These are phyloP conservation scores for Rhododendron griersonianum DNA, from an alignment of 148 eudicot genomes.

Conservation along the genomic window DNA sequence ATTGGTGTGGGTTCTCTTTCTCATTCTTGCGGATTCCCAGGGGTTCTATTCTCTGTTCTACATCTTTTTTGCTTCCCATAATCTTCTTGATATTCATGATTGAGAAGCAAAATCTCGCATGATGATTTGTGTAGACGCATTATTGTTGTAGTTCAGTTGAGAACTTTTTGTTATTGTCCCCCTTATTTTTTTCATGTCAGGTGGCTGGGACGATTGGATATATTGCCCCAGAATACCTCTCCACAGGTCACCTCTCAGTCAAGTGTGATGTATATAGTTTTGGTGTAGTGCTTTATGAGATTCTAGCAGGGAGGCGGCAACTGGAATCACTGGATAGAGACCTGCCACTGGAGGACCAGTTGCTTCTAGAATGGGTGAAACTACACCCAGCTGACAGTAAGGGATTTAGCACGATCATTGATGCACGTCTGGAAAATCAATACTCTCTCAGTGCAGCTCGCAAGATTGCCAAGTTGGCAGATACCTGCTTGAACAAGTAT, in stretches of 20 bases:
- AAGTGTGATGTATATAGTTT: conserved; percentile 61
- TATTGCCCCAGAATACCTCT: conserved; percentile 55
- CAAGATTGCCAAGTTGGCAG: conserved; percentile 55
- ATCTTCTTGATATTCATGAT: not conserved
- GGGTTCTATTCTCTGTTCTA: too few species aligned
- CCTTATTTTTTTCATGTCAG: conserved; percentile 18
- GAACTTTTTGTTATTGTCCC: not conserved
- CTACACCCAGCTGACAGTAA: conserved; percentile 22
- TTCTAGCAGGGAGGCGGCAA: conserved; percentile 49
- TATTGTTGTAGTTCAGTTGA: not conserved
- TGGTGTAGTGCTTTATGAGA: conserved; percentile 69
- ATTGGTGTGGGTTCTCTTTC: too few species aligned
- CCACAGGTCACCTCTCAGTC: conserved; percentile 42
- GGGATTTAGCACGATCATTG: conserved; percentile 54
- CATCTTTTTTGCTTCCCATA: not conserved
- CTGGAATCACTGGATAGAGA: conserved; percentile 28
- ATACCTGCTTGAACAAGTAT: conserved; percentile 42
- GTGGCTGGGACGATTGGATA: conserved; percentile 64
- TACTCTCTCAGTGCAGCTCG: conserved; percentile 39
- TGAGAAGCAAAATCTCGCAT: not conserved
- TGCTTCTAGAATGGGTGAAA: conserved; percentile 59
- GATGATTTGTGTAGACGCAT: not conserved
- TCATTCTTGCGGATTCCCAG: too few species aligned
- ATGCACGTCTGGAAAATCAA: conserved; percentile 45
- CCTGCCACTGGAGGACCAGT: conserved; percentile 37